Percentiles rank a stretch among this genome's conserved stretches.
These are phyloP conservation scores for Yamadazyma nakazawae DNA, from an alignment of 805 yeast species.

Conservation along the genomic window DNA sequence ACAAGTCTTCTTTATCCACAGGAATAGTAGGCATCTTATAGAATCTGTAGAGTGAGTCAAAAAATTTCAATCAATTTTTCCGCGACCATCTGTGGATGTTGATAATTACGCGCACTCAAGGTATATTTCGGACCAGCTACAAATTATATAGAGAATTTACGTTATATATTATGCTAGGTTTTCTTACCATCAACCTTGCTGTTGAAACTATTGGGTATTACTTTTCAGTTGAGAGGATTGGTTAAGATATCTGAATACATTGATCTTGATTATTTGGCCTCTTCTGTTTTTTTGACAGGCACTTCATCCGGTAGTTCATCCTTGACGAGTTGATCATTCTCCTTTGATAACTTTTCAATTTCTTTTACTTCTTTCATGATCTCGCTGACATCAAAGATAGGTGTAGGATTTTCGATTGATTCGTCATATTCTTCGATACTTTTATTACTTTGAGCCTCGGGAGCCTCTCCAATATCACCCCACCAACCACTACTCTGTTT, in stretches of 20 bases:
- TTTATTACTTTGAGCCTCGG: conserved; percentile 6
- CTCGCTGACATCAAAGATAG: conserved; percentile 46
- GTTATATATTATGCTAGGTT: neutral
- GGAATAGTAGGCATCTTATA: conserved; percentile 87
- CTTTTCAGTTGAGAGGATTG: conserved; percentile 8
- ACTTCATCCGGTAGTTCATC: conserved; percentile 11
- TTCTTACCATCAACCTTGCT: neutral
- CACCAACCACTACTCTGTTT: conserved; percentile 56
- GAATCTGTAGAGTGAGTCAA: conserved; percentile 2
- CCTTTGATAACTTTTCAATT: conserved; percentile 27
- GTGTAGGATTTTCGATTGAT: conserved; percentile 14
- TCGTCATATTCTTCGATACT: conserved; percentile 20
- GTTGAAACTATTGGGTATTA: conserved; percentile 10
- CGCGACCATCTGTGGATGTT: neutral
- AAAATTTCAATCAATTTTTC: conserved; percentile 4
- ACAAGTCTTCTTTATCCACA: conserved; percentile 92
- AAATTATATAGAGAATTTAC: neutral
- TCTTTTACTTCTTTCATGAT: conserved; percentile 42
- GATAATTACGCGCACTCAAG: conserved; percentile 3
- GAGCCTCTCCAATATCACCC: conserved; percentile 33
- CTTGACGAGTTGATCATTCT: conserved; percentile 2
- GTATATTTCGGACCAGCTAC: conserved; percentile 2
- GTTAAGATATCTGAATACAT: neutral
- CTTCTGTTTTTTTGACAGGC: conserved; percentile 10
- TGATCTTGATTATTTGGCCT: neutral